A percentile compares a stretch with the other conserved stretches of the same genome.
Evolutionary conservation across 2,329 filamentous ascomycete genomes (phyloP).

Genomic region (Dactylellina parvicollis): DNA sequence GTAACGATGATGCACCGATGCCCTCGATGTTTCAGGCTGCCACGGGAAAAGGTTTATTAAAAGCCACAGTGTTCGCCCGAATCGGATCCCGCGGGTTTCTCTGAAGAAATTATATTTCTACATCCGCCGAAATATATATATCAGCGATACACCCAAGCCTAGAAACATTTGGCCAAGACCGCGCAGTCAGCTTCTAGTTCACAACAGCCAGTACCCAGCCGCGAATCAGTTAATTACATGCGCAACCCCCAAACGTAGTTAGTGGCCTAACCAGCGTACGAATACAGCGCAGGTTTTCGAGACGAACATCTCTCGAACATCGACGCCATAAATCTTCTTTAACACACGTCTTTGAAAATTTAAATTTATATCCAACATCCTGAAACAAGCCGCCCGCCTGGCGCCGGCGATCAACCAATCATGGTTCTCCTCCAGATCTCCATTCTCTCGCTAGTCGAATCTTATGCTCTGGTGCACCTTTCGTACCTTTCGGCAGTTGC

Average conservation of each 20-base stretch:
- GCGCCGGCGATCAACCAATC: constrained; percentile 8
- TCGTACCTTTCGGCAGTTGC: constrained; percentile 29
- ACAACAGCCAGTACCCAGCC: too few species aligned
- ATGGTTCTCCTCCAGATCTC: constrained; percentile 15
- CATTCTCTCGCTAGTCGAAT: constrained; percentile 40
- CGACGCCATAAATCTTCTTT: too few species aligned
- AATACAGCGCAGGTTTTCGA: too few species aligned
- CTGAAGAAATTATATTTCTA: background rate
- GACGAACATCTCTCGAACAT: too few species aligned
- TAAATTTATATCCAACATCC: too few species aligned
- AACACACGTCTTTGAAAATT: too few species aligned
- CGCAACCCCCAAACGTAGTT: too few species aligned
- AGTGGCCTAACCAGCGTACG: too few species aligned
- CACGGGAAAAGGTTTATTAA: background rate
- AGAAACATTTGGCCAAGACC: too few species aligned
- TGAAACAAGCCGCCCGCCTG: background rate
- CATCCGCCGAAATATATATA: background rate
- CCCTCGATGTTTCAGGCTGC: background rate
- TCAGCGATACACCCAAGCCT: too few species aligned
- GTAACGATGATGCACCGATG: constrained; percentile 4
- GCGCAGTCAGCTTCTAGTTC: too few species aligned
- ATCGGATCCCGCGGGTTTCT: background rate
- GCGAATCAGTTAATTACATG: too few species aligned
- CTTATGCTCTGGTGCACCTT: constrained; percentile 35
- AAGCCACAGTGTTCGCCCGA: constrained; percentile 31